These are phyloP conservation scores for Aureobasidium subglaciale DNA, from an alignment of 2,329 filamentous ascomycete species.

Conservation along the genomic window DNA sequence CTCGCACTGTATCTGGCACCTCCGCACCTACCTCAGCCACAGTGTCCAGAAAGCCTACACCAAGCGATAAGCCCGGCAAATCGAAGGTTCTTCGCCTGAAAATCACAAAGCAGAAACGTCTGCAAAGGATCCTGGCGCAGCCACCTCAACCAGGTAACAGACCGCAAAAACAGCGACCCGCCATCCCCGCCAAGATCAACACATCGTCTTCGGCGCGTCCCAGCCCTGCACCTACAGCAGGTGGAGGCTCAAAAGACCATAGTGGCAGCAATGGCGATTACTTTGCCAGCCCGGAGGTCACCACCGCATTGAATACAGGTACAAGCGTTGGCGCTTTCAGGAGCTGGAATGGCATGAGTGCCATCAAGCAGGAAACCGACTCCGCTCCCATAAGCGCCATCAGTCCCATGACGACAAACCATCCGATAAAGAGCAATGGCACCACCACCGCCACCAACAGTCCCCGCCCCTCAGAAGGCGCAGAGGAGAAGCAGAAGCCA, in stretches of 20 bases:
- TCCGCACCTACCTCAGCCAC: not conserved
- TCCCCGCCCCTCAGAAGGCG: not conserved
- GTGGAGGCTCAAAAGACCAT: not conserved
- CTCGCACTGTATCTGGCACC: not conserved
- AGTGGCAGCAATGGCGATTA: not conserved
- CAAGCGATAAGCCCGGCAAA: not conserved
- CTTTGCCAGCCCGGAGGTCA: slow-evolving; percentile 6
- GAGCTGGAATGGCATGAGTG: not conserved
- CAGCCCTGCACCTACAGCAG: not conserved
- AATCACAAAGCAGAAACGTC: not conserved
- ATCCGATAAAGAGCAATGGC: not conserved
- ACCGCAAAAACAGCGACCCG: not conserved
- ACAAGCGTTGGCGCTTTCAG: slow-evolving; percentile 4
- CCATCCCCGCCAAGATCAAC: not conserved
- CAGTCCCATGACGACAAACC: slow-evolving; percentile 10
- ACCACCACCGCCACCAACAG: slow-evolving; percentile 1
- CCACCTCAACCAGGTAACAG: slow-evolving; percentile 9
- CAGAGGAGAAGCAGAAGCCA: slow-evolving; percentile 16
- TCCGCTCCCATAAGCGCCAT: not conserved
- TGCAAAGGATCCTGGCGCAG: slow-evolving; percentile 8
- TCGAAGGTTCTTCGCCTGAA: not conserved
- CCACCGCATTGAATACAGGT: not conserved
- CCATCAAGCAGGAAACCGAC: slow-evolving; percentile 1
- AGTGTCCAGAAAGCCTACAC: not conserved
- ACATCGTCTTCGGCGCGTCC: not conserved